Base-by-base conservation (phyloP, 345 rosid genomes). In the Microthlaspi erraticum region DNA sequence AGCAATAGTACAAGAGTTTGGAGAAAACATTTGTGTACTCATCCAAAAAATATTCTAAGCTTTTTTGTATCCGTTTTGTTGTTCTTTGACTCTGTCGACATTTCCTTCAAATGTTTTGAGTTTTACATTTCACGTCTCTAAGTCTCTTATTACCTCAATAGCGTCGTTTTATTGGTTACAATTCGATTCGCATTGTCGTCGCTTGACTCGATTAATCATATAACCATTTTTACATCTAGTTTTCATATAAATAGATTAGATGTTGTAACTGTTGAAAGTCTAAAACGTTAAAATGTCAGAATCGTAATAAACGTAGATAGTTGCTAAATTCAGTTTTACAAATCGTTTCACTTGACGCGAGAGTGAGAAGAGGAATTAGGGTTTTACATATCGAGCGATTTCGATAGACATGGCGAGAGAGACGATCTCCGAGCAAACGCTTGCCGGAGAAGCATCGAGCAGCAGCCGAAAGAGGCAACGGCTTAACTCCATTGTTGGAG, bases 51-150 rank as follows among this genome's bases (percentile, higher is more conserved):
- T n/a, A n/a, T 6, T 29, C 32, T 46, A 75, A 53, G 42, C 55
- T 26, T 60, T 66, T 60, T 62, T 60, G 45, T 59, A 49, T 66
- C 62, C 29, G 66, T 69, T 67, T 62, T 73, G 59, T 10, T 14
- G 29, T 26, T 0, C 63, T 59, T 23, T 49, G 31, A 60, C 76
- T 70, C 66, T 60, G 73, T 81, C 66, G 56, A 77, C 83, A 70
- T 50, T 71, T 76, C 46, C 33, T 37, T 78, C 36, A 6, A 26
- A 11, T 52, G 72, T 59, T 64, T 26, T 26, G 50, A 19, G 23
- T 39, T 46, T 14, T 26, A 11, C 64, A 5, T 26, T 57, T 20
- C 14, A 37, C 73, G 4, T 34, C 43, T 29, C 9, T 14, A 0
- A 0, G 10, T 49, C 12, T 14, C 8, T 12, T 26, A 26, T 26